Percentiles rank a stretch among this genome's conserved stretches.
Conservation (phyloP, 225 moss, liverwort and hornwort species). For the Sphagnum contortum region DNA sequence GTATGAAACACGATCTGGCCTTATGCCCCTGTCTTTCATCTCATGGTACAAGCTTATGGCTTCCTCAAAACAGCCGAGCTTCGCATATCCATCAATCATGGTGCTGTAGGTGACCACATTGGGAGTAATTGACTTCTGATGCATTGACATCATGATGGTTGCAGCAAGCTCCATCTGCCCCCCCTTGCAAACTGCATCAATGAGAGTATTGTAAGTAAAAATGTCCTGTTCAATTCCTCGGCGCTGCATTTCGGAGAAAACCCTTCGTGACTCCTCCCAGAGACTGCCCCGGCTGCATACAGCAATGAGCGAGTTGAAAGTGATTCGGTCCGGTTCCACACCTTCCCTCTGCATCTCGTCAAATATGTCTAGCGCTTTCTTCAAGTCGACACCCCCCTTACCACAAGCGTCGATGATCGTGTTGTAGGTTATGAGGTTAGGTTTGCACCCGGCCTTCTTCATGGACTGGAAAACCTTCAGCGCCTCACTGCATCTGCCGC, state of each 20-base stretch:
- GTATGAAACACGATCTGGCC: conserved; percentile 36
- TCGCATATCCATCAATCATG: conserved; percentile 28
- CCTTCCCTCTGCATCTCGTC: conserved; percentile 23
- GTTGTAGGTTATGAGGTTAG: conserved; percentile 41
- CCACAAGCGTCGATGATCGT: conserved; percentile 38
- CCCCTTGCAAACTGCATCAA: conserved; percentile 45
- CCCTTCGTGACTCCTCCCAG: conserved; percentile 22
- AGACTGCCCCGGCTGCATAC: conserved; percentile 27
- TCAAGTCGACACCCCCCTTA: conserved; percentile 36
- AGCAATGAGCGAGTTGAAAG: conserved; percentile 39
- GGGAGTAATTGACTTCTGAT: conserved; percentile 17
- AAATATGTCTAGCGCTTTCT: conserved; percentile 20
- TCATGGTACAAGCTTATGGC: conserved; percentile 26
- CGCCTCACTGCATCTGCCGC: conserved; percentile 25
- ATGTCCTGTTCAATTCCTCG: conserved; percentile 23
- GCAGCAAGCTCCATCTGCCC: conserved; percentile 35
- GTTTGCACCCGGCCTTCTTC: conserved; percentile 34
- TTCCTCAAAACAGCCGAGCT: conserved; percentile 25
- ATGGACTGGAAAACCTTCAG: conserved; percentile 27
- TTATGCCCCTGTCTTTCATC: conserved; percentile 24
- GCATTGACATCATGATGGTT: conserved; percentile 31
- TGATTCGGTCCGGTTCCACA: conserved; percentile 34
- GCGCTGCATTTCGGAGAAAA: conserved; percentile 35
- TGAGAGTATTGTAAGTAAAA: conserved; percentile 40
- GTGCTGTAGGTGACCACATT: conserved; percentile 44